These are phyloP conservation scores for Coemansia asiatica DNA, from an alignment of 192 early-diverging fungal genomes.

Conservation along the genomic window DNA sequence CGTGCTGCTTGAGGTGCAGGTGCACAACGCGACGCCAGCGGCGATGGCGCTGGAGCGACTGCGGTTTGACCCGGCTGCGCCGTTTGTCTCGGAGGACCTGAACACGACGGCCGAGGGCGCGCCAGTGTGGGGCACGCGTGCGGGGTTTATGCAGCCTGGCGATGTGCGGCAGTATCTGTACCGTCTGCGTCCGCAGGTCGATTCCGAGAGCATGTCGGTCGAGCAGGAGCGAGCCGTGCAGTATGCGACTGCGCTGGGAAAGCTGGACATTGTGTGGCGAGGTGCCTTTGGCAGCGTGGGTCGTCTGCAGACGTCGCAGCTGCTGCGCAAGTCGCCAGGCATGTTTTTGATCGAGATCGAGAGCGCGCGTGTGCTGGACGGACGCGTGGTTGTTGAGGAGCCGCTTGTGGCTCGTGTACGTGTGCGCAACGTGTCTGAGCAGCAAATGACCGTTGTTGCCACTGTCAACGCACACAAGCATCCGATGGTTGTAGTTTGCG, in stretches of 20 bases:
- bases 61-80: constrained; percentile 76
- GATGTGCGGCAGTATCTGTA: constrained; percentile 93
- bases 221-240: constrained; percentile 48
- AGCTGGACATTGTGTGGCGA: constrained; percentile 94
- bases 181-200: constrained; percentile 68
- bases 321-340: constrained; percentile 77
- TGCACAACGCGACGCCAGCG: constrained; percentile 79
- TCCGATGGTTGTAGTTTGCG: constrained; percentile 41
- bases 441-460: constrained; percentile 26
- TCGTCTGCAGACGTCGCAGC: constrained; percentile 88
- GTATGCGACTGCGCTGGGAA: constrained; percentile 81
- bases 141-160: constrained; percentile 59
- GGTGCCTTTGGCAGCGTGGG: constrained; percentile 87
- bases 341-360: constrained; percentile 53
- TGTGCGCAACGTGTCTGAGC: constrained; percentile 50
- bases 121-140: constrained; percentile 29
- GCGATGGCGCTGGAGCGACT: constrained; percentile 87
- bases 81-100: constrained; percentile 63
- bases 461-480: constrained; percentile 24
- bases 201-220: constrained; percentile 43
- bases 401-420: constrained; percentile 36
- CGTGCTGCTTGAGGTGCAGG: constrained; percentile 89
- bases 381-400: constrained; percentile 23
- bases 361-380: constrained; percentile 10
- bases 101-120: constrained; percentile 10